phyloP scores from a whole-genome alignment of 2,329 filamentous ascomycete genomes.

The Microsporum audouinii region DNA sequence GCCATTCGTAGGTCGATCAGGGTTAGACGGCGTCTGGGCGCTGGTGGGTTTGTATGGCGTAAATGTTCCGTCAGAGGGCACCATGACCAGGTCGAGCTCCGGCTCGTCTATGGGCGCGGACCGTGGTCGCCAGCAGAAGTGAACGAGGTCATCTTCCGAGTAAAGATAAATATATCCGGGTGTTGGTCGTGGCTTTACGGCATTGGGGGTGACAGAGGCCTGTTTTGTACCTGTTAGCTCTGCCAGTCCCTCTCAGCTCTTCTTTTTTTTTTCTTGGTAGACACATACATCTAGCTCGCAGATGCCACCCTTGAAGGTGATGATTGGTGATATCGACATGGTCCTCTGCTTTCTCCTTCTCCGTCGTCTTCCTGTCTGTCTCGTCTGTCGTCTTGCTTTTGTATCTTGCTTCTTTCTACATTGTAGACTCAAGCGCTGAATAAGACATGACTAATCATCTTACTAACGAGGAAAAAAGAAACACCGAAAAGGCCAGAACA shows the following conservation, averaged over 20 bases:
- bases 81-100: constrained; percentile 84
- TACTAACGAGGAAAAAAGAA: background rate
- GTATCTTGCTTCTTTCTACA: background rate
- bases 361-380: background rate
- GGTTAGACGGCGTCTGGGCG: constrained; percentile 46
- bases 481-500: constrained; percentile 16
- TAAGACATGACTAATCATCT: background rate
- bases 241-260: background rate
- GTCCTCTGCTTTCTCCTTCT: background rate
- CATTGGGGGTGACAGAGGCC: constrained; percentile 50
- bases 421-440: background rate
- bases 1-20: constrained; percentile 61
- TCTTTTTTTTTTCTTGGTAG: background rate
- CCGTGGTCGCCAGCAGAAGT: constrained; percentile 94
- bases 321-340: constrained; percentile 77
- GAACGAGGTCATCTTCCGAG: constrained; percentile 82
- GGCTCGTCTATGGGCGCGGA: constrained; percentile 57
- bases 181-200: constrained; percentile 59
- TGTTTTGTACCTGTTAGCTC: constrained; percentile 17
- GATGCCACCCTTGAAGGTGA: constrained; percentile 91
- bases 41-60: constrained; percentile 59
- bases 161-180: constrained; percentile 89
- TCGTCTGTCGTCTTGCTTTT: background rate
- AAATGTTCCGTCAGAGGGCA: constrained; percentile 81
- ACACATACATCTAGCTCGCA: constrained; percentile 69